phyloP scores from a whole-genome alignment of 2,329 filamentous ascomycete species.

The Xylariaceae sp. region DNA sequence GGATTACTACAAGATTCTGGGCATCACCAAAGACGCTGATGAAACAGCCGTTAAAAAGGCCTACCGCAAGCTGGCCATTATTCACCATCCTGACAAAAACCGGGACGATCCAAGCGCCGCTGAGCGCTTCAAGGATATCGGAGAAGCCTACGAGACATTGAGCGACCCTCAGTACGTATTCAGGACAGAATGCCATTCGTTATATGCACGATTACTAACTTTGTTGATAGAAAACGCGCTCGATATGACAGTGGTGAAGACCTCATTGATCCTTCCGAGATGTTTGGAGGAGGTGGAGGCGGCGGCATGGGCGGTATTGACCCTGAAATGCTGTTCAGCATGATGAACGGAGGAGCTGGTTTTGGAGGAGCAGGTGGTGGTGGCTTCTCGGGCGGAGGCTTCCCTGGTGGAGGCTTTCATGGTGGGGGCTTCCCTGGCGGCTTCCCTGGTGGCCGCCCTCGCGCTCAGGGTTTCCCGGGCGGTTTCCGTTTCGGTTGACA shows the following conservation, averaged over 20 bases:
- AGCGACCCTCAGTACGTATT: constrained; percentile 80
- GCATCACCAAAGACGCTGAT: constrained; percentile 75
- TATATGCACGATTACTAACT: constrained; percentile 34
- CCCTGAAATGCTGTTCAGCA: constrained; percentile 74
- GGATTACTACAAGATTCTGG: constrained; percentile 98
- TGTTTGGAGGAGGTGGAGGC: constrained; percentile 62
- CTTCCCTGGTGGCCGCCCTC: constrained; percentile 28
- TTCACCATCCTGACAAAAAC: constrained; percentile 98
- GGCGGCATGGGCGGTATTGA: constrained; percentile 58
- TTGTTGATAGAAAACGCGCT: constrained; percentile 64
- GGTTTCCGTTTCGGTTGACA: constrained; percentile 56
- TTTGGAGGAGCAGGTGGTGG: constrained; percentile 50
- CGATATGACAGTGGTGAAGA: constrained; percentile 92
- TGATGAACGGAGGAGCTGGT: constrained; percentile 65
- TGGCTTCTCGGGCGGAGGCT: constrained; percentile 35
- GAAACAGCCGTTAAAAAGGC: constrained; percentile 91
- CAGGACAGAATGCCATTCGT: neutral
- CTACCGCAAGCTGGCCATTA: constrained; percentile 89
- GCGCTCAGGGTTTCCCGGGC: constrained; percentile 38
- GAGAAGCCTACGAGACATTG: constrained; percentile 93
- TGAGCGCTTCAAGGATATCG: constrained; percentile 94
- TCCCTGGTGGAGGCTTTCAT: constrained; percentile 43
- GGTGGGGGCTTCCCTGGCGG: constrained; percentile 39
- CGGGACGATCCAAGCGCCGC: constrained; percentile 78
- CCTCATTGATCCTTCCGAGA: constrained; percentile 79